phyloP scores from a whole-genome alignment of 2,329 filamentous ascomycete species.

The Cryphonectria nitschkei region DNA sequence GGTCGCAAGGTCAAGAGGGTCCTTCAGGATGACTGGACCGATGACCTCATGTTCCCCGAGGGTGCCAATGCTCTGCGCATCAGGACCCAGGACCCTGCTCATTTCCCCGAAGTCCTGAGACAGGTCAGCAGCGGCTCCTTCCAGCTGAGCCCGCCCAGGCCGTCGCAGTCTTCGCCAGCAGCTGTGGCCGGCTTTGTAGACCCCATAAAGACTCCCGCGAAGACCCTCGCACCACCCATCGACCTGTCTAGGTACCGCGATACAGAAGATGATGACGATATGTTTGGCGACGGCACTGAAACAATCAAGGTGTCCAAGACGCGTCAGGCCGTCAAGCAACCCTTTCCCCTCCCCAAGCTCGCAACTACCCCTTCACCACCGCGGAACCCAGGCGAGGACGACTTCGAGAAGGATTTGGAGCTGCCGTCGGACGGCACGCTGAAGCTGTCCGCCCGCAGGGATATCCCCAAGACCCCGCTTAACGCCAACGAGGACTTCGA shows the following conservation, averaged over 20 bases:
- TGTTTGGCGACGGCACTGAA: slow-evolving; percentile 64
- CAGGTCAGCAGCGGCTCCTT: slow-evolving; percentile 59
- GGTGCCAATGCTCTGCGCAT: slow-evolving; percentile 64
- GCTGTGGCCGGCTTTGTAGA: slow-evolving; percentile 31
- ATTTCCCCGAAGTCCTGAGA: slow-evolving; percentile 70
- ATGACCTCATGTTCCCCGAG: slow-evolving; percentile 73
- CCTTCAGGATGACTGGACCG: slow-evolving; percentile 79
- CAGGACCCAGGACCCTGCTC: slow-evolving; percentile 62
- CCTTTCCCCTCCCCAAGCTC: slow-evolving; percentile 54
- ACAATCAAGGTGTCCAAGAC: slow-evolving; percentile 72
- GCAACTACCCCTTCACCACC: slow-evolving; percentile 31
- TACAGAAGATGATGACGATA: slow-evolving; percentile 61
- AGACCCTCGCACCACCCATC: slow-evolving; percentile 48
- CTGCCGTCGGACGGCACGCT: slow-evolving; percentile 69
- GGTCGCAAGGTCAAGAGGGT: slow-evolving; percentile 72
- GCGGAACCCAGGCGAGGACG: slow-evolving; percentile 53
- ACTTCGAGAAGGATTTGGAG: slow-evolving; percentile 75
- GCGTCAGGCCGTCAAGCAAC: slow-evolving; percentile 60
- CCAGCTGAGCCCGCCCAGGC: slow-evolving; percentile 54
- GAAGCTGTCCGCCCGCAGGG: slow-evolving; percentile 63
- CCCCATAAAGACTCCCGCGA: slow-evolving; percentile 21
- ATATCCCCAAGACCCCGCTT: slow-evolving; percentile 64
- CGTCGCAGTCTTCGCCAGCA: slow-evolving; percentile 16
- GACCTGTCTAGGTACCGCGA: slow-evolving; percentile 69
- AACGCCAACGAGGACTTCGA: slow-evolving; percentile 78